Evolutionary conservation across 345 rosid genomes (phyloP).

Genomic region (Eucalyptus marginata): DNA sequence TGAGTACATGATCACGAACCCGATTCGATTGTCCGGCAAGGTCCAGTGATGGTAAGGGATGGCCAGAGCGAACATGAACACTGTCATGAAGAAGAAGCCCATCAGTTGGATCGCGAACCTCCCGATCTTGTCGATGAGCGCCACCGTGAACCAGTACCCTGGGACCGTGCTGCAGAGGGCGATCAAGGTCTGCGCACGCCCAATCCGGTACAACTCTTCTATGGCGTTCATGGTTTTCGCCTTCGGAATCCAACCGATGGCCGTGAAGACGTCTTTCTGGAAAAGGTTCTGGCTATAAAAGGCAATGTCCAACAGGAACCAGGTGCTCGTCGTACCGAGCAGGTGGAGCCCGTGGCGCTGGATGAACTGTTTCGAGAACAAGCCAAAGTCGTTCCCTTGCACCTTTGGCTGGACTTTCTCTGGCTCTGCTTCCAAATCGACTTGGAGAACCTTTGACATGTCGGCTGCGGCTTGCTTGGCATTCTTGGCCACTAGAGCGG

Average conservation of each 20-base stretch:
- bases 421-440: slow-evolving; percentile 4
- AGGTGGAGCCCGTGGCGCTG: slow-evolving; percentile 32
- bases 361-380: slow-evolving; percentile 10
- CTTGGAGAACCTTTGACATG: slow-evolving; percentile 8
- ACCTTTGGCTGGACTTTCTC: background rate
- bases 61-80: slow-evolving; percentile 4
- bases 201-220: background rate
- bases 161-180: slow-evolving; percentile 10
- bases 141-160: slow-evolving; percentile 8
- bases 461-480: slow-evolving; percentile 4
- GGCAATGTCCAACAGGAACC: slow-evolving; percentile 34
- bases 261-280: slow-evolving; percentile 25
- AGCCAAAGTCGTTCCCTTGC: background rate
- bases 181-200: slow-evolving; percentile 1
- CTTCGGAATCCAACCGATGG: slow-evolving; percentile 3
- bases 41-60: slow-evolving; percentile 4
- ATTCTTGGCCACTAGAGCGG: slow-evolving; percentile 6
- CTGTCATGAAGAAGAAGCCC: slow-evolving; percentile 8
- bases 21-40: background rate
- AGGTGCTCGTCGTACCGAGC: slow-evolving; percentile 25
- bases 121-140: background rate
- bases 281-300: slow-evolving; percentile 15
- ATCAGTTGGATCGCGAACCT: slow-evolving; percentile 1
- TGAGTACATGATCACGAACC: background rate
- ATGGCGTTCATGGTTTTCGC: background rate